phyloP scores from a whole-genome alignment of 805 yeast genomes.

The Blastobotrys mokoenaii region DNA sequence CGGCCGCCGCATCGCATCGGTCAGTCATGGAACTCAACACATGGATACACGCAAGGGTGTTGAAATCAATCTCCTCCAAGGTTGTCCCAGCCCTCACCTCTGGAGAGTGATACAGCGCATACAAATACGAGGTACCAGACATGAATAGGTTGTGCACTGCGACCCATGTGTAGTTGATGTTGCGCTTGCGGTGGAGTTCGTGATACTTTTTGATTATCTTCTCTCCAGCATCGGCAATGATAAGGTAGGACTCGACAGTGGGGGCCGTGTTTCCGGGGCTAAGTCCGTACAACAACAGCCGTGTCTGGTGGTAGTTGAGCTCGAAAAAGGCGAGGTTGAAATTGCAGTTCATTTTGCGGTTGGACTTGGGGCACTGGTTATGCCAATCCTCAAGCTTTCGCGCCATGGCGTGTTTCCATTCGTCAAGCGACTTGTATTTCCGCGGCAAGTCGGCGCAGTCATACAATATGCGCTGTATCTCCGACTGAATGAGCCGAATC shows the following conservation, averaged over 20 bases:
- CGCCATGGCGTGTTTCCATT: conserved; percentile 55
- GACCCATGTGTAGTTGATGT: conserved; percentile 84
- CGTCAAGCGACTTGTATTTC: conserved; percentile 39
- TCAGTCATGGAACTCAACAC: conserved; percentile 56
- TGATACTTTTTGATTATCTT: conserved; percentile 59
- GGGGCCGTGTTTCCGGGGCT: conserved; percentile 60
- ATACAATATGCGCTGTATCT: conserved; percentile 62
- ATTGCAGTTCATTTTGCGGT: conserved; percentile 58
- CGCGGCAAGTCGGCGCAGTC: conserved; percentile 68
- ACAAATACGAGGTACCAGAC: conserved; percentile 81
- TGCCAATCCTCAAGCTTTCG: conserved; percentile 57
- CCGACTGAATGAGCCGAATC: conserved; percentile 68
- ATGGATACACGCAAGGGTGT: conserved; percentile 34
- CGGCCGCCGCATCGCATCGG: conserved; percentile 69
- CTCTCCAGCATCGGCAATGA: conserved; percentile 54
- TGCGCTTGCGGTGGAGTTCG: conserved; percentile 45
- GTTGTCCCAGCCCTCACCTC: conserved; percentile 40
- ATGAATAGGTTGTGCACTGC: conserved; percentile 82
- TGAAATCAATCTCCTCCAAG: conserved; percentile 42
- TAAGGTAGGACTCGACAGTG: conserved; percentile 43
- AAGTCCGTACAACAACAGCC: conserved; percentile 64
- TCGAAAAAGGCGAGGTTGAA: conserved; percentile 64
- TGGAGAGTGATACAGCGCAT: conserved; percentile 64
- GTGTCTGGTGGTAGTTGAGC: conserved; percentile 69
- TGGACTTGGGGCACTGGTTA: conserved; percentile 44